Percentiles rank a stretch among this genome's conserved stretches.
phyloP scores from a whole-genome alignment of 2,329 filamentous ascomycete genomes.

The Camillea tinctor region DNA sequence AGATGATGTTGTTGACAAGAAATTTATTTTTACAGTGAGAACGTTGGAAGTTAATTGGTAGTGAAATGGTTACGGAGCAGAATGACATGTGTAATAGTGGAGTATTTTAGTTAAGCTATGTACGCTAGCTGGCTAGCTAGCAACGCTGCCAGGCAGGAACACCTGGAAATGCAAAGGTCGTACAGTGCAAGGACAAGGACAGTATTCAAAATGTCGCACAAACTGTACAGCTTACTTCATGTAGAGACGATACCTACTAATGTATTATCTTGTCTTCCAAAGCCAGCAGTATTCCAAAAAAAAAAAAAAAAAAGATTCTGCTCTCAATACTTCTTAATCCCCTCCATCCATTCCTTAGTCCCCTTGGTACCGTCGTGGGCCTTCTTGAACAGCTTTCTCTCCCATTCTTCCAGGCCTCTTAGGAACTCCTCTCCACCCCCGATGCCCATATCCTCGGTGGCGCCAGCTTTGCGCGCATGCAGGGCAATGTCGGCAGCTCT shows the following conservation, averaged over 20 bases:
- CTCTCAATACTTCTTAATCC: constrained; percentile 45
- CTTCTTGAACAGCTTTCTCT: constrained; percentile 72
- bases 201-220: not conserved
- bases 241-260: too few species aligned
- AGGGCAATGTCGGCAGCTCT: constrained; percentile 81
- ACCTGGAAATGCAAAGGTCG: not conserved
- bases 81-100: too few species aligned
- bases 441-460: constrained; percentile 56
- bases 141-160: not conserved
- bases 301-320: too few species aligned
- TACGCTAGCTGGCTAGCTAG: not conserved
- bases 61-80: too few species aligned
- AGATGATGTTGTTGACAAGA: too few species aligned
- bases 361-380: constrained; percentile 73
- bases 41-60: too few species aligned
- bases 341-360: constrained; percentile 68
- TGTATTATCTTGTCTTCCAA: too few species aligned
- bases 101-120: too few species aligned
- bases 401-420: constrained; percentile 84
- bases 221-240: not conserved
- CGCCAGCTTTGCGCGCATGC: constrained; percentile 81
- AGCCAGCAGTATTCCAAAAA: too few species aligned
- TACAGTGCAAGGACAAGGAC: not conserved
- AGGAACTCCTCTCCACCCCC: constrained; percentile 74
- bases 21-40: too few species aligned